phyloP scores from a whole-genome alignment of 2,329 filamentous ascomycete genomes.

The Dactylonectria macrodidyma region DNA sequence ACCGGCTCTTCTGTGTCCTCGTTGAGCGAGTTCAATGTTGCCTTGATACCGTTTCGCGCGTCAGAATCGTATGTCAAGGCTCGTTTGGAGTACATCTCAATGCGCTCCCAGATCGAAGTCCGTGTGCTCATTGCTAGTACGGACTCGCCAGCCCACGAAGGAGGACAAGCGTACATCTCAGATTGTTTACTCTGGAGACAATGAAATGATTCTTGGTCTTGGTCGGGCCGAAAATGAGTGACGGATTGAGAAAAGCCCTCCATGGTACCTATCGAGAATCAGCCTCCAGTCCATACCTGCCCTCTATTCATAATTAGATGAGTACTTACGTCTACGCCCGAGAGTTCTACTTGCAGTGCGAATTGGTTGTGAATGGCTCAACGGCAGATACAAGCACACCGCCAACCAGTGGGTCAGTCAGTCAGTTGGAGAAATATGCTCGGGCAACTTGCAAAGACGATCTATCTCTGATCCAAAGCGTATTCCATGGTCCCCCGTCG shows the following conservation, averaged over 20 bases:
- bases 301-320: neutral
- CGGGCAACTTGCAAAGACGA: too few relatives aligned
- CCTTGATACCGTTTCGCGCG: constrained; percentile 8
- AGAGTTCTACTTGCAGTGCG: constrained; percentile 6
- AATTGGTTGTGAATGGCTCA: constrained; percentile 1
- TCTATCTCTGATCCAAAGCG: too few relatives aligned
- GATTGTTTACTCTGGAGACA: neutral
- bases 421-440: too few relatives aligned
- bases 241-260: constrained; percentile 9
- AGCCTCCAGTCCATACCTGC: neutral
- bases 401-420: too few relatives aligned
- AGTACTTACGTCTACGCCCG: constrained; percentile 19
- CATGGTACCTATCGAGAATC: constrained; percentile 5
- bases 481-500: too few relatives aligned
- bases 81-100: constrained; percentile 7
- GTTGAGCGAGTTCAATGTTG: neutral
- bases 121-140: neutral
- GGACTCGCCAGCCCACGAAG: neutral
- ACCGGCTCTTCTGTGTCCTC: neutral
- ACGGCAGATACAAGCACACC: constrained; percentile 4
- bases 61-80: constrained; percentile 9
- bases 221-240: constrained; percentile 8
- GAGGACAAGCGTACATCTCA: neutral
- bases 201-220: constrained; percentile 13
- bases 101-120: constrained; percentile 11